phyloP scores from a whole-genome alignment of 306 rosid species.

The Mucuna pruriens region DNA sequence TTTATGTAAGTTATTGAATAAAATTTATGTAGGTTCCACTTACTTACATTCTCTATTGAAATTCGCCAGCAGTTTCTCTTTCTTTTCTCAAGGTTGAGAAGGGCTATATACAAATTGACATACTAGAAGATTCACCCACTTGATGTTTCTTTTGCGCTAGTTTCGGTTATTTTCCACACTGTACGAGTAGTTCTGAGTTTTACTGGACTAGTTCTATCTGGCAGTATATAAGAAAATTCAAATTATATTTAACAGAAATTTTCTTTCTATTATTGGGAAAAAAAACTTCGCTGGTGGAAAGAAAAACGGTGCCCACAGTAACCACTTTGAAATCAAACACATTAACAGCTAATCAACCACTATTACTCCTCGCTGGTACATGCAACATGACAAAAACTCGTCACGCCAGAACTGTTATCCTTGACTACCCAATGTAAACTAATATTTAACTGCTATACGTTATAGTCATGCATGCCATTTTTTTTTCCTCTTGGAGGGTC shows the following conservation, averaged over 20 bases:
- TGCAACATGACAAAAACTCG: constrained; percentile 28
- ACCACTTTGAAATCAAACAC: constrained; percentile 31
- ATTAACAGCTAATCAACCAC: neutral
- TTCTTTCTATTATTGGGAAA: no score
- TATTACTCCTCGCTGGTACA: neutral
- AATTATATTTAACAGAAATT: no score
- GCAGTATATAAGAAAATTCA: neutral
- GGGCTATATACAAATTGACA: neutral
- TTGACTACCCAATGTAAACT: constrained; percentile 4
- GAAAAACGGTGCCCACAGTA: neutral
- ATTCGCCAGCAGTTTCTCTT: neutral
- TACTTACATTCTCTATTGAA: no score
- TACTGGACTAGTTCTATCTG: neutral
- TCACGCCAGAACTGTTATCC: constrained; percentile 37
- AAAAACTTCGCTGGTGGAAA: neutral
- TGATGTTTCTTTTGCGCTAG: constrained; percentile 1
- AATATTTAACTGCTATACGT: constrained; percentile 4
- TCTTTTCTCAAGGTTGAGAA: neutral
- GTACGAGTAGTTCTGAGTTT: constrained; percentile 9
- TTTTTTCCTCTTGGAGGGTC: neutral
- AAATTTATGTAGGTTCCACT: no score
- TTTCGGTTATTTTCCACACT: constrained; percentile 7
- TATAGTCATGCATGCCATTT: constrained; percentile 31
- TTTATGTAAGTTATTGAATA: no score
- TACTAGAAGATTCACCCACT: neutral